Conservation (phyloP, 345 rosid genomes). For the Passiflora organensis region DNA sequence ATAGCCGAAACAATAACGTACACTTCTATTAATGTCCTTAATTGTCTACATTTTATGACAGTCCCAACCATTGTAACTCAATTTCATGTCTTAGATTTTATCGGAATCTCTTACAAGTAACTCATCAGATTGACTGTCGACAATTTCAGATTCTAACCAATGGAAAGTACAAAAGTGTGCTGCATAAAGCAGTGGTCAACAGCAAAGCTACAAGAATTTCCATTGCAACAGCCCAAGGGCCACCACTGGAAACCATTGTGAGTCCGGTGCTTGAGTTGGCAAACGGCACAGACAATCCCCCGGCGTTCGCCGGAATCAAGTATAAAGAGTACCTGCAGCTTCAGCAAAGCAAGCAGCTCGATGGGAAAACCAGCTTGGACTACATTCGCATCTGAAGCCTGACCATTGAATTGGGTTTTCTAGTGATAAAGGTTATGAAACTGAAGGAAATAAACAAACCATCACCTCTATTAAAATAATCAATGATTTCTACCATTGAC, state of each 20-base stretch:
- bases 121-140: too few relatives aligned
- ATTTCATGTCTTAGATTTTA: too few relatives aligned
- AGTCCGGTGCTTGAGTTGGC: conserved; percentile 25
- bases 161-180: conserved; percentile 34
- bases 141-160: conserved; percentile 29
- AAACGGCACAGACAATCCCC: background rate
- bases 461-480: too few relatives aligned
- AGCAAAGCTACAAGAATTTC: conserved; percentile 27
- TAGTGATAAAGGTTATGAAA: too few relatives aligned
- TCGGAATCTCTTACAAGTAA: too few relatives aligned
- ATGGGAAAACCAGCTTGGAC: conserved; percentile 27
- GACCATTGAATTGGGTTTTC: too few relatives aligned
- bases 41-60: too few relatives aligned
- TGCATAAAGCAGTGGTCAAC: conserved; percentile 35
- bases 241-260: conserved; percentile 24
- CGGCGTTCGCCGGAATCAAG: conserved; percentile 21
- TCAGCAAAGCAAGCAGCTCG: conserved; percentile 26
- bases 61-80: too few relatives aligned
- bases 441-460: too few relatives aligned
- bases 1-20: too few relatives aligned
- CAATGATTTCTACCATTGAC: too few relatives aligned
- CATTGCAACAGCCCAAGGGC: conserved; percentile 30
- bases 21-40: too few relatives aligned
- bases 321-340: conserved; percentile 28
- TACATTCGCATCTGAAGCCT: conserved; percentile 17